Evolutionary conservation across 345 rosid genomes (phyloP).

Genomic region (Linum trigynum): DNA sequence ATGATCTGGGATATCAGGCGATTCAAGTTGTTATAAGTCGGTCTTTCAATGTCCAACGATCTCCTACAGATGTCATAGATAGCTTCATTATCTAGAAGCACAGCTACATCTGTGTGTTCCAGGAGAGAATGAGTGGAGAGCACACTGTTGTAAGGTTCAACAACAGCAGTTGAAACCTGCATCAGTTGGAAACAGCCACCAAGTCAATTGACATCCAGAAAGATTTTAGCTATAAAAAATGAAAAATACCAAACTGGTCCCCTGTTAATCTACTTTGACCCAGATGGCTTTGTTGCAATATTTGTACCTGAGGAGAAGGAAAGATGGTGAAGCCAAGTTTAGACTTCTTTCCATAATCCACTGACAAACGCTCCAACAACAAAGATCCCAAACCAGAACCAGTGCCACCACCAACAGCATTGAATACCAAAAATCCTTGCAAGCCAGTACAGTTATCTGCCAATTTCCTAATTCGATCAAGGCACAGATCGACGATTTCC

Average conservation of each 20-base stretch:
- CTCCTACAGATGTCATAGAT: conserved; percentile 73
- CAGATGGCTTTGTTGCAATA: not conserved
- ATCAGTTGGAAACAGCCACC: conserved; percentile 4
- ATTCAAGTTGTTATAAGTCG: conserved; percentile 65
- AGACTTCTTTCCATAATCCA: conserved; percentile 87
- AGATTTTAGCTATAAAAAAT: too few species aligned
- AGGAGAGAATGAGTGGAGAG: conserved; percentile 78
- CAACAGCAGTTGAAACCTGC: conserved; percentile 81
- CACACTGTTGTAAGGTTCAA: conserved; percentile 77
- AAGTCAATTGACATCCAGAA: not conserved
- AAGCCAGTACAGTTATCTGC: conserved; percentile 84
- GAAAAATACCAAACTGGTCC: not conserved
- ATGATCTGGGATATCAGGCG: conserved; percentile 67
- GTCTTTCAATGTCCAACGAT: conserved; percentile 71
- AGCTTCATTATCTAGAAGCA: conserved; percentile 77
- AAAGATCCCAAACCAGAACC: conserved; percentile 80
- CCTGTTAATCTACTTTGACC: too few species aligned
- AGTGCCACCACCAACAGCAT: conserved; percentile 78
- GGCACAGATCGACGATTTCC: conserved; percentile 79
- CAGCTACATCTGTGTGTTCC: conserved; percentile 72
- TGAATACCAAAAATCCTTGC: conserved; percentile 74
- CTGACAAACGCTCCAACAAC: conserved; percentile 71
- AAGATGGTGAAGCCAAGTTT: conserved; percentile 74
- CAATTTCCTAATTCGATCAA: conserved; percentile 64
- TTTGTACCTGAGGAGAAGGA: conserved; percentile 70